A percentile compares a stretch with the other conserved stretches of the same genome.
phyloP scores from a whole-genome alignment of 129 eudicot species.

The Glebionis coronaria region DNA sequence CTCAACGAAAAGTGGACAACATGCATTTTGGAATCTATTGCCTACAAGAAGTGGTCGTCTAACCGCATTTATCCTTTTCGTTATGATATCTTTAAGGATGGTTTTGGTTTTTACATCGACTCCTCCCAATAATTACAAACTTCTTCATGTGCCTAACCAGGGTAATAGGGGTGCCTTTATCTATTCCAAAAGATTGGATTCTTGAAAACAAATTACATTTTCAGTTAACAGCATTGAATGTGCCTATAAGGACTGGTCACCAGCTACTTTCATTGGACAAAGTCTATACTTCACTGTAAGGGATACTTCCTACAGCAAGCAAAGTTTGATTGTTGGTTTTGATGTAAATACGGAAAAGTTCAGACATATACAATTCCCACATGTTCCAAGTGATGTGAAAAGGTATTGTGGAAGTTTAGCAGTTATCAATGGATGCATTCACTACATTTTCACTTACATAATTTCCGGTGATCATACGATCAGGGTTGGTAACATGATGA shows the following conservation, averaged over 20 bases:
- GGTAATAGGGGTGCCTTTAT: not conserved
- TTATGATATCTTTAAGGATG: not conserved
- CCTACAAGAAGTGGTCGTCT: not conserved
- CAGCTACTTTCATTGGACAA: not conserved
- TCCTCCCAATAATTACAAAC: constrained; percentile 16
- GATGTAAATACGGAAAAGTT: not conserved
- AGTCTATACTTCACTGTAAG: not conserved
- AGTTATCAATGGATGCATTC: constrained; percentile 67
- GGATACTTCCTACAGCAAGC: not conserved
- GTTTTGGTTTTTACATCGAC: not conserved
- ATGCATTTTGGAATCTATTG: constrained; percentile 5
- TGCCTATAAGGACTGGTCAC: not conserved
- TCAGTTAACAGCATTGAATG: not conserved
- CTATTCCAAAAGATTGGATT: constrained; percentile 6
- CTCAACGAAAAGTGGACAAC: not conserved
- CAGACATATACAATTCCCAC: not conserved
- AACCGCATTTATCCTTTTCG: not conserved
- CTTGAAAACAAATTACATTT: not conserved
- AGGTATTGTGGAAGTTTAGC: not conserved
- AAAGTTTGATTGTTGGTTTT: constrained; percentile 5
- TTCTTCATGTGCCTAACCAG: not conserved
- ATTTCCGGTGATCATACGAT: not conserved
- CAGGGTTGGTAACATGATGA: not conserved
- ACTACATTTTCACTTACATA: constrained; percentile 40
- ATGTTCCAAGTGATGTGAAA: not conserved